Percentiles rank a stretch among this genome's conserved stretches.
Evolutionary conservation across 441 rosid genomes (phyloP).

Genomic region (Corymbia calophylla): DNA sequence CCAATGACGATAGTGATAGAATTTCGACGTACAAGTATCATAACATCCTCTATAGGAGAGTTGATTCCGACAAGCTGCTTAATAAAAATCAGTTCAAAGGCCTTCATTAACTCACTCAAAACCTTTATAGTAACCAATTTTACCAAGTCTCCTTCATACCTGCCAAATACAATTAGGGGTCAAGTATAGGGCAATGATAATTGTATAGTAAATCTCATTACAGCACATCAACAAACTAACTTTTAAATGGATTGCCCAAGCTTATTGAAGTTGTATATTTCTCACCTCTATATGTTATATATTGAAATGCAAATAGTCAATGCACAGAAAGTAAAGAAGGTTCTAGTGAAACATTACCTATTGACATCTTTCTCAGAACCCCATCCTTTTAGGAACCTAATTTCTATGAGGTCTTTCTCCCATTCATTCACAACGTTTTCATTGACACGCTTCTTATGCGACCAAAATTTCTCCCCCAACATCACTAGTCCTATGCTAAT

Average conservation of each 20-base stretch:
- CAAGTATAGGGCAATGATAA: background rate
- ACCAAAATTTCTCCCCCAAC: background rate
- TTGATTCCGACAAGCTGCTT: background rate
- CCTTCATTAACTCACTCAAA: background rate
- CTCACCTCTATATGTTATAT: background rate
- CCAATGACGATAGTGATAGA: background rate
- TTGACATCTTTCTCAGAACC: background rate
- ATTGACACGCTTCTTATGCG: background rate
- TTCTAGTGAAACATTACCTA: background rate
- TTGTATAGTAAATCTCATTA: background rate
- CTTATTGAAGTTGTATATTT: background rate
- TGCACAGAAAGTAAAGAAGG: background rate
- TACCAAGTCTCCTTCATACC: background rate
- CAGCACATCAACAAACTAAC: background rate
- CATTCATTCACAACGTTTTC: background rate
- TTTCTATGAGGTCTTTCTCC: background rate
- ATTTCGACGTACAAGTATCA: background rate
- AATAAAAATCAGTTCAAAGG: background rate
- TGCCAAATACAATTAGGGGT: background rate
- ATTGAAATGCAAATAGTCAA: background rate
- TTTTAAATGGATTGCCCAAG: background rate
- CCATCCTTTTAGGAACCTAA: background rate
- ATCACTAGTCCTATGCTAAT: background rate
- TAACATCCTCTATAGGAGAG: background rate
- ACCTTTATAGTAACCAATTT: background rate